Evolutionary conservation across 2,329 filamentous ascomycete species (phyloP).

Genomic region (Fusarium sacchari): DNA sequence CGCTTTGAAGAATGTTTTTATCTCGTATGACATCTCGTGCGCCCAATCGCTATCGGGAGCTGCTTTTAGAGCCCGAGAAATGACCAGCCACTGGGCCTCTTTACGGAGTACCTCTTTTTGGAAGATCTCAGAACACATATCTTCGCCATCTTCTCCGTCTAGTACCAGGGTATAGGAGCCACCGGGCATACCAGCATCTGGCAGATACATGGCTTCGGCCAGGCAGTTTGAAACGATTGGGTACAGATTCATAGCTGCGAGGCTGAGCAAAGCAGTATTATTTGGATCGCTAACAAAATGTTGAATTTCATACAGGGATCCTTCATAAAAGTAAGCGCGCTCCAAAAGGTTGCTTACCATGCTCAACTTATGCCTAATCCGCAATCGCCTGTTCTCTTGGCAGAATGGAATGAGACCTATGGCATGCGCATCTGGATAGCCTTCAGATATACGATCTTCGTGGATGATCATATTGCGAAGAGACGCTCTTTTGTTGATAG

Average conservation of each 20-base stretch:
- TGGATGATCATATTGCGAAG: background rate
- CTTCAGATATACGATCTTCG: background rate
- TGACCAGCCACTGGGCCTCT: background rate
- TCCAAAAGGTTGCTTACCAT: background rate
- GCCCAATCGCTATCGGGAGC: background rate
- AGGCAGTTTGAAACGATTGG: background rate
- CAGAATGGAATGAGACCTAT: background rate
- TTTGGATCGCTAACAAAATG: too few relatives aligned
- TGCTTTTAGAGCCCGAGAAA: background rate
- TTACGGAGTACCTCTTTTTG: fast-evolving
- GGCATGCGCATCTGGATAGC: background rate
- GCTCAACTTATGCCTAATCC: background rate
- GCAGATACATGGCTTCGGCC: background rate
- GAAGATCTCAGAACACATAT: background rate
- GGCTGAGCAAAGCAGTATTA: too few relatives aligned
- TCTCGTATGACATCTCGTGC: fast-evolving
- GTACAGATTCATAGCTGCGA: background rate
- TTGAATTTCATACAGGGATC: fast-evolving
- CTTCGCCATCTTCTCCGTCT: background rate
- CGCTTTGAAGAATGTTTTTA: fast-evolving
- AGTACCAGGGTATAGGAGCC: background rate
- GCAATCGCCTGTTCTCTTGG: background rate
- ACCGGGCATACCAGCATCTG: background rate
- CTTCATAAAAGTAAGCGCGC: background rate
- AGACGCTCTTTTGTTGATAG: background rate